These are phyloP conservation scores for Fraxinus cuspidata DNA, from an alignment of 257 asterid species.

Conservation along the genomic window DNA sequence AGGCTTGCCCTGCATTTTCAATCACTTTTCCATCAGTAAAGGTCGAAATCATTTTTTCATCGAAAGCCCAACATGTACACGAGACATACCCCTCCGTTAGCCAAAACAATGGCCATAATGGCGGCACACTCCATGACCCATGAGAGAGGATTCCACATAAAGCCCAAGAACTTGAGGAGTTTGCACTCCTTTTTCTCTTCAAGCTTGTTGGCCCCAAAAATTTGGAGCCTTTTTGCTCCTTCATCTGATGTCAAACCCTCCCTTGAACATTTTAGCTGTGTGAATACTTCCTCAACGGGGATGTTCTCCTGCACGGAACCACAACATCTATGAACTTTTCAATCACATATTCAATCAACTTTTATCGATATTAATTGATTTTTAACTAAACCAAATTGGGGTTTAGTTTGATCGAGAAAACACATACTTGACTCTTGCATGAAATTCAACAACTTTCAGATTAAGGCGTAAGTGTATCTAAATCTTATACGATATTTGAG, in stretches of 20 bases:
- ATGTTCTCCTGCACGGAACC: slow-evolving; percentile 48
- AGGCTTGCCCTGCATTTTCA: slow-evolving; percentile 47
- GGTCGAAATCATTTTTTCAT: neutral
- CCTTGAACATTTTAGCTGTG: slow-evolving; percentile 55
- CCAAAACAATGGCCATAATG: slow-evolving; percentile 79
- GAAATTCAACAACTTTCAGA: too few species aligned
- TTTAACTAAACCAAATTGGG: too few species aligned
- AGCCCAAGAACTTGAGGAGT: slow-evolving; percentile 73
- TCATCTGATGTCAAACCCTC: slow-evolving; percentile 62
- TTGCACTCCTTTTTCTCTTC: slow-evolving; percentile 82
- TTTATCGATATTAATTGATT: too few species aligned
- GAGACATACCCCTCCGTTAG: slow-evolving; percentile 57
- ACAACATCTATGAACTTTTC: too few species aligned
- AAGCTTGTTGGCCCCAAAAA: slow-evolving; percentile 77
- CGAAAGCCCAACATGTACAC: neutral
- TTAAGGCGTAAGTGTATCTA: too few species aligned
- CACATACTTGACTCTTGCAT: neutral
- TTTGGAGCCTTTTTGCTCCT: slow-evolving; percentile 59
- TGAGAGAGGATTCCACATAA: slow-evolving; percentile 98
- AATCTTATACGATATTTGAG: too few species aligned
- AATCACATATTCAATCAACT: too few species aligned
- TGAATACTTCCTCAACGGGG: slow-evolving; percentile 77
- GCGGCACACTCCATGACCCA: slow-evolving; percentile 98
- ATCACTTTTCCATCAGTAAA: neutral
- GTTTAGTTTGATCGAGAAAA: neutral